Evolutionary conservation across 108 stramenopile species (phyloP), one percentile per base, ranked within the genome.

Genomic region (Phaeodactylum tricornutum): DNA sequence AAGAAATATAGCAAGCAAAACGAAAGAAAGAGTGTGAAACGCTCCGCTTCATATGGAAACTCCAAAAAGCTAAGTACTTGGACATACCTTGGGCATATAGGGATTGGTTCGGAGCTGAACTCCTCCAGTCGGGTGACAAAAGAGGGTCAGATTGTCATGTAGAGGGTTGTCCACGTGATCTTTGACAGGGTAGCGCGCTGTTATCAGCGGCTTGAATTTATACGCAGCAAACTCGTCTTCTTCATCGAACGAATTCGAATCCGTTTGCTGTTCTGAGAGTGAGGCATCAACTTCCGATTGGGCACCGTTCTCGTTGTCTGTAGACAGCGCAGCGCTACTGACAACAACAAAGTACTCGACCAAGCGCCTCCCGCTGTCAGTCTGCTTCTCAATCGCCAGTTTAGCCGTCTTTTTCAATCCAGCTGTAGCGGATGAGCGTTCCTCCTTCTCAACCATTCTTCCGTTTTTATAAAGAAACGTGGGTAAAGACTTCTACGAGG

Each of bases 341-440:
- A 88, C 75, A 9, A 92, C 77, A 9, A 87, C 81, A 51, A 92
- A 81, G 47, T 92, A 93, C 53, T 93, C 92, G 12, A 88, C 87
- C 43, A 89, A 61, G 35, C 87, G 67, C 16, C 75, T 66, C 19
- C 31, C 50, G 16, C 21, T 16, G 15, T 52, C 36, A 3, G 50
- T 21, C 15, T 45, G 20, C 44, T 26, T 22, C 27, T 45, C 24
- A n/a, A n/a, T n/a, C 21, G 20, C n/a, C 4, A 45, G 44, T 21
- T 45, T 45, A n/a, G 44, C 27, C 44, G 44, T 45, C 44, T 45
- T 45, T 21, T 45, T 45, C 24, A 26, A n/a, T 21, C 22, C 44
- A n/a, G n/a, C n/a, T n/a, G n/a, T n/a, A n/a, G n/a, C n/a, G n/a
- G n/a, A n/a, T n/a, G n/a, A n/a, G n/a, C n/a, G n/a, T n/a, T n/a